phyloP scores from a whole-genome alignment of 2,329 filamentous ascomycete genomes.

The Nothomitra cinnamomea region DNA sequence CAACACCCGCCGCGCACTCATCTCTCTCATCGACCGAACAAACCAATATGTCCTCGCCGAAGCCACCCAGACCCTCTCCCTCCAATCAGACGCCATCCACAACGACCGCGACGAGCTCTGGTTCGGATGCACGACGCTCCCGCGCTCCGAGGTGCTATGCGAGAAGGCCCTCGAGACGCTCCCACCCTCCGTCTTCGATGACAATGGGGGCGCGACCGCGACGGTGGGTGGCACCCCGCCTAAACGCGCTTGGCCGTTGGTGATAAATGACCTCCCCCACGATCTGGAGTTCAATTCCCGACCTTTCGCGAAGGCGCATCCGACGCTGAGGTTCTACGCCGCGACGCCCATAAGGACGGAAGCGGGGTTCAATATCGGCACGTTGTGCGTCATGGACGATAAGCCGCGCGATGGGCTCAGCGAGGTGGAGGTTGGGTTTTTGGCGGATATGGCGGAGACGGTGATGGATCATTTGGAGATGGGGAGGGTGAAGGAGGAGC shows the following conservation, averaged over 20 bases:
- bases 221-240: too few relatives aligned
- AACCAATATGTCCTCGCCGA: conserved; percentile 35
- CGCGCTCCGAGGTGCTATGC: neutral
- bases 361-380: conserved; percentile 19
- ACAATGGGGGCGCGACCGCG: too few relatives aligned
- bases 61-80: conserved; percentile 23
- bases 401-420: conserved; percentile 3
- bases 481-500: neutral
- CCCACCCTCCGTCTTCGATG: neutral
- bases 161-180: neutral
- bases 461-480: conserved; percentile 3
- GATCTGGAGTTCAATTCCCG: conserved; percentile 16
- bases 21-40: conserved; percentile 30
- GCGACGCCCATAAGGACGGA: conserved; percentile 17
- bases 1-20: conserved; percentile 29
- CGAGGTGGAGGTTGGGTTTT: neutral
- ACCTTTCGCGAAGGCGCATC: conserved; percentile 15
- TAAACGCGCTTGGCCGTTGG: neutral
- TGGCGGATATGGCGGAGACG: neutral
- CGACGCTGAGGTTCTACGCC: conserved; percentile 17
- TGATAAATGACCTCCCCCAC: neutral
- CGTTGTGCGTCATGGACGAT: conserved; percentile 17
- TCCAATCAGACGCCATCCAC: neutral
- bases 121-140: neutral
- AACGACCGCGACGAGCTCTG: neutral